Conservation (phyloP, 768 basidiomycete species). For the Hemileccinum impolitum region DNA sequence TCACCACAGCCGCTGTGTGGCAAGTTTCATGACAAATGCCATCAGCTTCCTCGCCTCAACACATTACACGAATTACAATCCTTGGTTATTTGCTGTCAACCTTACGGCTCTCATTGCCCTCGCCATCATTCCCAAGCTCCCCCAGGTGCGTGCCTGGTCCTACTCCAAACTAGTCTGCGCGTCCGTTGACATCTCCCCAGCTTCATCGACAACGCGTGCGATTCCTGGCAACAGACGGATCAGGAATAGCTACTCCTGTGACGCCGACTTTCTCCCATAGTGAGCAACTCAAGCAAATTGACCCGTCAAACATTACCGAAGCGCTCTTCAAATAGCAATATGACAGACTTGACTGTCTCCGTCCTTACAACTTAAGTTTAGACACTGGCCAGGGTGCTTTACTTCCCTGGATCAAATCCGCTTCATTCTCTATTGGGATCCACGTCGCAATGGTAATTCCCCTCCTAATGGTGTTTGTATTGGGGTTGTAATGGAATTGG, state of each 20-base stretch:
- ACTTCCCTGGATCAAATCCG: slow-evolving; percentile 10
- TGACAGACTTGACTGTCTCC: slow-evolving; percentile 8
- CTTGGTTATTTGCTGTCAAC: slow-evolving; percentile 90
- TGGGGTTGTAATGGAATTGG: slow-evolving; percentile 26
- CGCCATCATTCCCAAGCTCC: slow-evolving; percentile 93
- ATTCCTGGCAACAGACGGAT: slow-evolving; percentile 63
- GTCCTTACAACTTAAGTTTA: slow-evolving; percentile 13
- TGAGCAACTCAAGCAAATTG: slow-evolving; percentile 33
- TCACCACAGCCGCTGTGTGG: not conserved
- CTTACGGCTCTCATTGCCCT: slow-evolving; percentile 71
- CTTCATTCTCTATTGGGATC: slow-evolving; percentile 13
- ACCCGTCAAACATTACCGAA: slow-evolving; percentile 43
- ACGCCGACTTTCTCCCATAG: slow-evolving; percentile 55
- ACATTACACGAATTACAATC: slow-evolving; percentile 97
- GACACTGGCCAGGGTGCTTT: slow-evolving; percentile 13
- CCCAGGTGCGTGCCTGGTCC: slow-evolving; percentile 55
- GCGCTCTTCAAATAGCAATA: slow-evolving; percentile 40
- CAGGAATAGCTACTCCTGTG: slow-evolving; percentile 64
- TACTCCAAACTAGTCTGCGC: slow-evolving; percentile 5
- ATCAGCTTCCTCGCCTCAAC: slow-evolving; percentile 92
- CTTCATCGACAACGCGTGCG: slow-evolving; percentile 81
- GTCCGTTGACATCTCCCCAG: slow-evolving; percentile 37
- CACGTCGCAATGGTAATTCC: slow-evolving; percentile 27
- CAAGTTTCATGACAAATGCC: not conserved
- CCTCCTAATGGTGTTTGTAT: slow-evolving; percentile 34